Evolutionary conservation across 371 early-diverging fungal genomes (phyloP).

Genomic region (Capniomyces stellatus): DNA sequence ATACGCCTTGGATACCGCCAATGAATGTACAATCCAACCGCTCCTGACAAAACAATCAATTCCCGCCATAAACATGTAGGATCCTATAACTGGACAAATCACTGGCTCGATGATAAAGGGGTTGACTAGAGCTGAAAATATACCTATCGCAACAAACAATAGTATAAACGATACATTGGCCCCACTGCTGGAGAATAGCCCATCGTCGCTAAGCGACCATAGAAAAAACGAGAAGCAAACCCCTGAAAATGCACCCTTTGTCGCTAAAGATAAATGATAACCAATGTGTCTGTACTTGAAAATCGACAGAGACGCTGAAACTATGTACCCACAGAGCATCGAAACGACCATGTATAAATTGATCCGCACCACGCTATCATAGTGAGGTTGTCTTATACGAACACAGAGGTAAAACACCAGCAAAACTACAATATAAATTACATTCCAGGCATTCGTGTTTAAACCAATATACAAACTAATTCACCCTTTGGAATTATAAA

Average conservation of each 20-base stretch:
- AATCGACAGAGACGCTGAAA: not conserved
- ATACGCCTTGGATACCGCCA: not conserved
- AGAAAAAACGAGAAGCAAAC: slow-evolving; percentile 1
- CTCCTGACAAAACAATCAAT: slow-evolving; percentile 4
- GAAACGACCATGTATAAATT: slow-evolving; percentile 2
- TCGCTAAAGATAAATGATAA: not conserved
- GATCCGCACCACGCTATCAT: not conserved
- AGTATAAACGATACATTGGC: not conserved
- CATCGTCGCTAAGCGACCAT: slow-evolving; percentile 1
- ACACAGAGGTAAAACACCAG: not conserved
- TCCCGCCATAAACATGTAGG: slow-evolving; percentile 3
- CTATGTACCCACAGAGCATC: not conserved
- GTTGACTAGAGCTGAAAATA: not conserved
- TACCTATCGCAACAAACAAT: not conserved
- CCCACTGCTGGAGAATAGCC: not conserved
- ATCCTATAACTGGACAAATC: not conserved
- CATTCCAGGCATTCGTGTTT: not conserved
- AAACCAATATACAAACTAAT: not conserved
- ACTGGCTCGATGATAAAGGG: not conserved
- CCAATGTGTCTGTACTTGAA: not conserved
- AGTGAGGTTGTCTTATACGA: not conserved
- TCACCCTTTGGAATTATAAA: no score
- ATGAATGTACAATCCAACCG: slow-evolving; percentile 2
- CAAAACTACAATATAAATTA: not conserved
- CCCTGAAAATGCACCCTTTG: not conserved